These are phyloP conservation scores for Epichloe amarillans DNA, from an alignment of 2,329 filamentous ascomycete genomes.

Conservation along the genomic window DNA sequence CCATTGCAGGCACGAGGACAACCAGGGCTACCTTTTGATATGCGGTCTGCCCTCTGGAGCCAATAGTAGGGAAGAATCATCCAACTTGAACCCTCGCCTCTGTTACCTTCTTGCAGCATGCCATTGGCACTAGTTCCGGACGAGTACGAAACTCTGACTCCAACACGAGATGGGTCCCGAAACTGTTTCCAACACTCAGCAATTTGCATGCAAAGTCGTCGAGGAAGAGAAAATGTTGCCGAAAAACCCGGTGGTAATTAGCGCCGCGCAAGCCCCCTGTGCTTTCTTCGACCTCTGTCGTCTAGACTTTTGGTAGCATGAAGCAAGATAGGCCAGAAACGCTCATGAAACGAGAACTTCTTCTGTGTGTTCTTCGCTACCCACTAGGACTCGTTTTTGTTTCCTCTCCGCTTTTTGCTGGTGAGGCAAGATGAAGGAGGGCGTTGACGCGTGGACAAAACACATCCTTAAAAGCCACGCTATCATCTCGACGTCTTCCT, in stretches of 20 bases:
- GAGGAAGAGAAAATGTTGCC: background rate
- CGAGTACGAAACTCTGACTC: conserved; percentile 90
- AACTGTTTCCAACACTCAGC: conserved; percentile 15
- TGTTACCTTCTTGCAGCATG: background rate
- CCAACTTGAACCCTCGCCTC: background rate
- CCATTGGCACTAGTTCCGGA: conserved; percentile 33
- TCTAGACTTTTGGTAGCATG: background rate
- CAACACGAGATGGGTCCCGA: conserved; percentile 83
- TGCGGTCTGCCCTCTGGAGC: conserved; percentile 23
- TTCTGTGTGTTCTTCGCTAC: conserved; percentile 73
- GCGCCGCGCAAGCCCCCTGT: background rate
- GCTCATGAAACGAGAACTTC: conserved; percentile 25
- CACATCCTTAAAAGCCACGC: conserved; percentile 88
- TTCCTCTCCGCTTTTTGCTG: conserved; percentile 51
- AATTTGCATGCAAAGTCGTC: background rate
- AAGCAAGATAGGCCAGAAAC: background rate
- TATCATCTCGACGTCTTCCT: conserved; percentile 35
- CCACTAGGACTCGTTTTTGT: conserved; percentile 91
- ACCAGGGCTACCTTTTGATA: conserved; percentile 30
- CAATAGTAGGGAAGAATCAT: conserved; percentile 5
- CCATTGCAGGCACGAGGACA: conserved; percentile 38
- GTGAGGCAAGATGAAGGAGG: conserved; percentile 37
- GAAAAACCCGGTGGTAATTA: background rate
- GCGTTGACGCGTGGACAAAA: conserved; percentile 73
- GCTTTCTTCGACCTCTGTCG: conserved; percentile 5